A percentile compares a stretch with the other conserved stretches of the same genome.
These are phyloP conservation scores for Penicillium silybi DNA, from an alignment of 495 filamentous ascomycete species.

Conservation along the genomic window DNA sequence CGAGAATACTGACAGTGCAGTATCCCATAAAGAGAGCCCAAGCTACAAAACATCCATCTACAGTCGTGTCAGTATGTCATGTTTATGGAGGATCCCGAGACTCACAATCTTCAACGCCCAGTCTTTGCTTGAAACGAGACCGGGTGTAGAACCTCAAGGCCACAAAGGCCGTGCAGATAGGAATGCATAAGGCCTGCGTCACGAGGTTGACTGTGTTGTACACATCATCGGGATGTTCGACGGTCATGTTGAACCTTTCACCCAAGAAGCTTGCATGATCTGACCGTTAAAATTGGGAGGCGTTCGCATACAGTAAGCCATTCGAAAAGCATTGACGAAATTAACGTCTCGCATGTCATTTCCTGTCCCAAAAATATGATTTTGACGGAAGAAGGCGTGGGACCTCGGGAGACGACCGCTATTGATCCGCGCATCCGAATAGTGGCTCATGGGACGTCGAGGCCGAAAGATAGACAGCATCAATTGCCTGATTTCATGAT, in stretches of 20 bases:
- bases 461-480: neutral
- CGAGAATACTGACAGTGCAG: slow-evolving; percentile 31
- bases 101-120: slow-evolving; percentile 43
- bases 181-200: slow-evolving; percentile 44
- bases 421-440: slow-evolving; percentile 5
- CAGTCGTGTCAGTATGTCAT: neutral
- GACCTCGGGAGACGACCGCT: neutral
- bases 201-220: slow-evolving; percentile 38
- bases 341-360: neutral
- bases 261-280: neutral
- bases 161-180: slow-evolving; percentile 37
- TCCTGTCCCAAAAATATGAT: neutral
- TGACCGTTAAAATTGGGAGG: neutral
- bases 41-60: slow-evolving; percentile 31
- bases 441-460: neutral
- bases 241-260: slow-evolving; percentile 19
- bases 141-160: slow-evolving; percentile 36
- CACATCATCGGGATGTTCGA: slow-evolving; percentile 29
- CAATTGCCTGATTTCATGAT: neutral
- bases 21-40: slow-evolving; percentile 41
- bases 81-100: neutral
- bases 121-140: slow-evolving; percentile 29
- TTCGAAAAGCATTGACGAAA: neutral
- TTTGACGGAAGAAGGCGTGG: too few relatives aligned
- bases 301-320: too few relatives aligned